These are phyloP conservation scores for Penicillium sp. DNA, from an alignment of 2,329 filamentous ascomycete species.

Conservation along the genomic window DNA sequence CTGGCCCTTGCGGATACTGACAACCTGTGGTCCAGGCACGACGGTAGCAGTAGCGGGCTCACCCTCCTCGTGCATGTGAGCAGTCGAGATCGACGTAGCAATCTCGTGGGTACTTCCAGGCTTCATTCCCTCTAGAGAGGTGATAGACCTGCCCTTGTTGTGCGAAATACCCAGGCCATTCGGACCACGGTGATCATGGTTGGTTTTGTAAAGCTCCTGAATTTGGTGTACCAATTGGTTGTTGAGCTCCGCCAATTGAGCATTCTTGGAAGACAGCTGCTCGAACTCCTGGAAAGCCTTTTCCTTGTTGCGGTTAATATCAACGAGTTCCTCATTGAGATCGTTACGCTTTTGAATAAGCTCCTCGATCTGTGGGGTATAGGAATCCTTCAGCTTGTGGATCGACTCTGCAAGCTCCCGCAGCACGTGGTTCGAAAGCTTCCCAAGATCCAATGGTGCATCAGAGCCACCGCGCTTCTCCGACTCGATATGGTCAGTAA, in stretches of 20 bases:
- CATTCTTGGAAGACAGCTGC: slow-evolving; percentile 90
- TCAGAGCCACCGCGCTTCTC: slow-evolving; percentile 81
- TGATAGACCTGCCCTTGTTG: slow-evolving; percentile 52
- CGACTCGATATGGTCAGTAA: slow-evolving; percentile 83
- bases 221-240: slow-evolving; percentile 94
- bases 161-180: slow-evolving; percentile 64
- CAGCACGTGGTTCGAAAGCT: slow-evolving; percentile 63
- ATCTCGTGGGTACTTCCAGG: slow-evolving; percentile 49
- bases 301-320: slow-evolving; percentile 81
- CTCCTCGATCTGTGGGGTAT: slow-evolving; percentile 74
- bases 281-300: slow-evolving; percentile 95
- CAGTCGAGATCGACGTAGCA: slow-evolving; percentile 58
- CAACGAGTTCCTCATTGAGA: slow-evolving; percentile 79
- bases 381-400: slow-evolving; percentile 76
- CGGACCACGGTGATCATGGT: slow-evolving; percentile 34
- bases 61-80: slow-evolving; percentile 62
- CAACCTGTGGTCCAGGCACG: slow-evolving; percentile 79
- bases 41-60: slow-evolving; percentile 60
- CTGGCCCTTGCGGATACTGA: slow-evolving; percentile 92
- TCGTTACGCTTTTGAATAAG: slow-evolving; percentile 86
- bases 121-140: slow-evolving; percentile 47
- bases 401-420: slow-evolving; percentile 64
- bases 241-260: slow-evolving; percentile 91
- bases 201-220: slow-evolving; percentile 87
- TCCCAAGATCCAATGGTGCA: slow-evolving; percentile 74